These are phyloP conservation scores for Ganoderma multipileum DNA, from an alignment of 1,284 basidiomycete genomes.

Conservation along the genomic window DNA sequence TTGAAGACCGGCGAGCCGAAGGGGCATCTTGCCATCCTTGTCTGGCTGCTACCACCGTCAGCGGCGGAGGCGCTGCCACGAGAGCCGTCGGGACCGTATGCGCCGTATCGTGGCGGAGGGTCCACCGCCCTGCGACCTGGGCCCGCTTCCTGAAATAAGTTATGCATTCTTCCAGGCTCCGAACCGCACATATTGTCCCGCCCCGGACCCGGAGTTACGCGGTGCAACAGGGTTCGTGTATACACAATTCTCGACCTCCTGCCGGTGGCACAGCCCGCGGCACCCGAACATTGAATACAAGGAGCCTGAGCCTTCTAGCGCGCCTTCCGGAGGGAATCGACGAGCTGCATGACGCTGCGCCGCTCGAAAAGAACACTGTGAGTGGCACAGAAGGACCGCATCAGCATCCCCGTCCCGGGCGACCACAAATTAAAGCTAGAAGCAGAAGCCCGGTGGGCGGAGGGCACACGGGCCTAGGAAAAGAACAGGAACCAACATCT, in stretches of 20 bases:
- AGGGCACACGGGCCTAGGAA: background rate
- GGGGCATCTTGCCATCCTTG: background rate
- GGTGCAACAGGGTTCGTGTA: background rate
- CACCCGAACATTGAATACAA: background rate
- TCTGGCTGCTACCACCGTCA: background rate
- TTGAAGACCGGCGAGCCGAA: background rate
- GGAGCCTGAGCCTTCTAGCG: conserved; percentile 14
- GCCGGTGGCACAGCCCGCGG: background rate
- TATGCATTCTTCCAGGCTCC: background rate
- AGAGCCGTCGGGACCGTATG: background rate
- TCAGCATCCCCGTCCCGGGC: conserved; percentile 6
- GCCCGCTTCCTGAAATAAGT: background rate
- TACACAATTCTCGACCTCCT: conserved; percentile 1
- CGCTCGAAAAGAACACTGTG: conserved; percentile 22
- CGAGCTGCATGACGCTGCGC: conserved; percentile 23
- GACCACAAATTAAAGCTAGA: background rate
- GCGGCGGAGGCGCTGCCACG: background rate
- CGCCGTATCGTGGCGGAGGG: too few relatives aligned
- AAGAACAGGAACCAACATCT: background rate
- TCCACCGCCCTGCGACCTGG: background rate
- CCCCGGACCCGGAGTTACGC: background rate
- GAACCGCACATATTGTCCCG: background rate
- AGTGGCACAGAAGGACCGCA: background rate
- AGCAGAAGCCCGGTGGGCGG: background rate
- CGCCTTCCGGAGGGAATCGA: conserved; percentile 19